phyloP scores from a whole-genome alignment of 1,139 yeast species.

The Zygotorulaspora mrakii region DNA sequence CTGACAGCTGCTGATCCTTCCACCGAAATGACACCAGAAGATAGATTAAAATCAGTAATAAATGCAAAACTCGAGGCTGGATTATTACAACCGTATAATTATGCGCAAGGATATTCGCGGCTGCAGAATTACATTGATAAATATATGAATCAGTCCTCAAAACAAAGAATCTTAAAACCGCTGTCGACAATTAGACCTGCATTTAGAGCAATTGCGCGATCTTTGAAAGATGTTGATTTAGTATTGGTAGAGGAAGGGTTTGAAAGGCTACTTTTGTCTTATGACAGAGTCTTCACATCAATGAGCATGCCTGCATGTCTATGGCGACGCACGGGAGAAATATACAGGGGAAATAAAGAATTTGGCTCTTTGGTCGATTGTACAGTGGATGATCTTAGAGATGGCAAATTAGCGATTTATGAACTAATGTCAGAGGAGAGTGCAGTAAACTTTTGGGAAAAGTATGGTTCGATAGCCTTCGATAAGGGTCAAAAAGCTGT shows the following conservation, averaged over 20 bases:
- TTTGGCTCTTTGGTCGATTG: slow-evolving; percentile 96
- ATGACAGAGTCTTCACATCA: slow-evolving; percentile 92
- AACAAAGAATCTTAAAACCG: slow-evolving; percentile 87
- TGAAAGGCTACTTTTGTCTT: slow-evolving; percentile 88
- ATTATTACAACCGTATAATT: slow-evolving; percentile 83
- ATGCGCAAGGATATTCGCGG: slow-evolving; percentile 90
- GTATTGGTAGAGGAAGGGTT: slow-evolving; percentile 91
- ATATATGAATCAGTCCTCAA: slow-evolving; percentile 80
- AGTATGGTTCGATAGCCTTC: slow-evolving; percentile 93
- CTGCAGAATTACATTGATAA: slow-evolving; percentile 89
- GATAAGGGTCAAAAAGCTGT: slow-evolving; percentile 96
- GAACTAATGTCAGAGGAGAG: slow-evolving; percentile 95
- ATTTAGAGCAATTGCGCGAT: slow-evolving; percentile 86
- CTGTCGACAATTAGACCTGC: slow-evolving; percentile 87
- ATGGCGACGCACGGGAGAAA: slow-evolving; percentile 97
- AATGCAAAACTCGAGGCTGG: slow-evolving; percentile 96
- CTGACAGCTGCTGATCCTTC: slow-evolving; percentile 97
- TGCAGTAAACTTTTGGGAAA: slow-evolving; percentile 98
- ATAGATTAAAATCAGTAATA: slow-evolving; percentile 88
- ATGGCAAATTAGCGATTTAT: slow-evolving; percentile 88
- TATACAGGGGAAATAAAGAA: slow-evolving; percentile 91
- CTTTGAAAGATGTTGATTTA: slow-evolving; percentile 85
- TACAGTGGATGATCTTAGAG: slow-evolving; percentile 83
- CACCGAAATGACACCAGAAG: slow-evolving; percentile 91
- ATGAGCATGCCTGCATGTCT: slow-evolving; percentile 98